Evolutionary conservation across 257 asterid genomes (phyloP).

Genomic region (Fraxinus anomala): DNA sequence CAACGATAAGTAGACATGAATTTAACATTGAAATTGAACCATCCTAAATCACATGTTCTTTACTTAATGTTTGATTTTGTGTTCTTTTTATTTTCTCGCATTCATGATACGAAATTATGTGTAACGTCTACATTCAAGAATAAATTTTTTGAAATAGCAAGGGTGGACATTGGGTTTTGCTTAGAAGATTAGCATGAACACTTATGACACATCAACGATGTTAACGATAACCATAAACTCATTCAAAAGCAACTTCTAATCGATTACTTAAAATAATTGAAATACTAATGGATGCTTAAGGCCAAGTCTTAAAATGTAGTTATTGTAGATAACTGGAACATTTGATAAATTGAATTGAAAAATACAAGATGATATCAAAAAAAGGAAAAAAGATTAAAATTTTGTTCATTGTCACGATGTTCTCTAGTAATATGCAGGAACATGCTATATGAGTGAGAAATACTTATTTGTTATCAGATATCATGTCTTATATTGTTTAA

Average conservation of each 20-base stretch:
- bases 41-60: background rate
- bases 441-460: no score
- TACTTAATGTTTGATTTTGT: no score
- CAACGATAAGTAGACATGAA: no score
- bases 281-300: background rate
- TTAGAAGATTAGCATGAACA: background rate
- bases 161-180: background rate
- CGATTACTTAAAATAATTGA: background rate
- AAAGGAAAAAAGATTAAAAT: no score
- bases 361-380: no score
- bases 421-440: no score
- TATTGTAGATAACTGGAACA: background rate
- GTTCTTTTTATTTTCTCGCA: no score
- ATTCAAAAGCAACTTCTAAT: background rate
- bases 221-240: background rate
- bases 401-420: no score
- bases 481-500: no score
- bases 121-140: background rate
- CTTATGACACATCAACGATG: background rate
- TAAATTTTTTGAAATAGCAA: background rate
- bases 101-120: background rate
- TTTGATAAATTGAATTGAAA: background rate
- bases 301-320: background rate
- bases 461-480: background rate
- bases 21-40: no score